phyloP scores from a whole-genome alignment of 2,329 filamentous ascomycete species.

The Epichloe coenophiala region DNA sequence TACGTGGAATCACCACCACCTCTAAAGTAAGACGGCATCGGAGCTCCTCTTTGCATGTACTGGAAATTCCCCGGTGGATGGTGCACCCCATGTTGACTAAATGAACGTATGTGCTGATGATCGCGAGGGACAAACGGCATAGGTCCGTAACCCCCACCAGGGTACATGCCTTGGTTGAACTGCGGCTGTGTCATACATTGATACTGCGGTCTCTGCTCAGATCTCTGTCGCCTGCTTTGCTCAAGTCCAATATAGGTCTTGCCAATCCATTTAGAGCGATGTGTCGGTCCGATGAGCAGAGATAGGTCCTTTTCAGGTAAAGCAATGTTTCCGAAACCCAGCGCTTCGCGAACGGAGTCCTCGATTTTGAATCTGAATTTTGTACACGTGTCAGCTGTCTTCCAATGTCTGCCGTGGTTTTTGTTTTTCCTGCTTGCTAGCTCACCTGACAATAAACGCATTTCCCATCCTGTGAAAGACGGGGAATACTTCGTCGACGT shows the following conservation, averaged over 20 bases:
- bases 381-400: neutral
- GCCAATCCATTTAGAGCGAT: conserved; percentile 21
- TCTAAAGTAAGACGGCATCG: neutral
- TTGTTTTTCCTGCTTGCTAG: neutral
- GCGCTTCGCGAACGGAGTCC: conserved; percentile 13
- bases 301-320: conserved; percentile 15
- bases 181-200: neutral
- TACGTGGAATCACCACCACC: neutral
- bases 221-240: conserved; percentile 1
- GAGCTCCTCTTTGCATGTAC: neutral
- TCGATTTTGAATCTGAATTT: conserved; percentile 14
- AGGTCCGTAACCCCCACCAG: neutral
- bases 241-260: neutral
- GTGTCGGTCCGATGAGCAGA: conserved; percentile 14
- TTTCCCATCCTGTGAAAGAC: conserved; percentile 1
- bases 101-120: neutral
- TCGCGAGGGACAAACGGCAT: neutral
- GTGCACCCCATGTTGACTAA: neutral
- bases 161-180: neutral
- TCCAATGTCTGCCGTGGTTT: too few relatives aligned
- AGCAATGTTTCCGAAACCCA: conserved; percentile 10
- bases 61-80: neutral
- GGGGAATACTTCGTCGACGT: conserved; percentile 16
- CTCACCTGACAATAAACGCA: conserved; percentile 18
- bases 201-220: neutral